Base-by-base conservation (phyloP, 768 basidiomycete species). In the Pleurotus sapidus region DNA sequence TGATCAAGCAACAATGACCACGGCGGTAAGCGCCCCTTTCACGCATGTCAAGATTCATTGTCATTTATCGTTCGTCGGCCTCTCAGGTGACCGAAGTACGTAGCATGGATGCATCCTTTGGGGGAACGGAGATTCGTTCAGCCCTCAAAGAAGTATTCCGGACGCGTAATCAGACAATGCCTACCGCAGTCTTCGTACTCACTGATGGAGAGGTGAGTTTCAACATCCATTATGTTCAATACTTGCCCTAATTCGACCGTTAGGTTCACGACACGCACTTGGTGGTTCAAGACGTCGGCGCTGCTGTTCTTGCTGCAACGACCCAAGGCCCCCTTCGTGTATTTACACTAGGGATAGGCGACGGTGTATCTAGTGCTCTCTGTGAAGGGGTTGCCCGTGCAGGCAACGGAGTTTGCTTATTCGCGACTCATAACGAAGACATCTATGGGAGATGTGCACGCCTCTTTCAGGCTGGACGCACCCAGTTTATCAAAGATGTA, bases 331-430 rank as follows among this genome's bases (percentile, higher is more conserved):
- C 72, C 6, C 57, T 82, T 2, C 81, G 84, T 6, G 72, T 86
- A 3, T 88, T 85, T 57, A 73, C 77, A 7, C 75, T 88, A 1
- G 86, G 86, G 1, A 84, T 88, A 12, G 86, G 87, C 11, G 49
- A 69, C 20, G 61, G 59, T 0, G 76, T 79, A 2, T 84, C 84
- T 3, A 80, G 73, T 3, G 79, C 73, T 0, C 72, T 81, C 61
- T 83, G 82, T 61, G 75, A 82, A 59, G 67, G 75, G 3, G 78
- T 88, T n/a, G 84, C 86, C 0, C 66, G 71, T 15, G 73, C 72
- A 1, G 86, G 87, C 1, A 73, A 79, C 8, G 87, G 86, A 14
- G 69, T 73, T 24, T 77, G 66, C 49, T 67, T 83, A 0, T 78
- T 80, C 56, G 80, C 84, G 3, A 64, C 71, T 5, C 65, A 73